Evolutionary conservation across 1,284 basidiomycete genomes (phyloP), one percentile per base, ranked within the genome.

Genomic region (Sporisorium sorghi): DNA sequence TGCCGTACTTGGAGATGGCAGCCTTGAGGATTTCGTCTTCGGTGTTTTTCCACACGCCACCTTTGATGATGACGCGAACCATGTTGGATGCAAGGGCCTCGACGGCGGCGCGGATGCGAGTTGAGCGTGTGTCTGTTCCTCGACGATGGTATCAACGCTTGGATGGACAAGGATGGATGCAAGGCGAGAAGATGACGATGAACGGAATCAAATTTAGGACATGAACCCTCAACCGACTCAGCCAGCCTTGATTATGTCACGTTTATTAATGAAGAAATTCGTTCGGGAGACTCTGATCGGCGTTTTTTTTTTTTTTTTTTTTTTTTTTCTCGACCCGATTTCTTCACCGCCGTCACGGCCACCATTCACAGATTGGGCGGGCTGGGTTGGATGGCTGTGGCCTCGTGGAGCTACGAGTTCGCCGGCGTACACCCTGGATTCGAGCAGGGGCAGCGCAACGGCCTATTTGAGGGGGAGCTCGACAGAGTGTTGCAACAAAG

Each of bases 21-120:
- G 80, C 81, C 63, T 84, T 84, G 50, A 84, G 80, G 23, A 84
- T 84, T 66, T 84, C 83, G 58, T 84, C 83, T 50, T 84, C 83
- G 33, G 82, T 84, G 69, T 84, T 84, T 75, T 84, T 84, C 83
- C 83, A 84, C 15, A 83, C 82, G 46, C 83, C 83, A 39, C 83
- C 83, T 55, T 84, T 84, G 72, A 84, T 82, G 58, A 82, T 73
- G 58, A 84, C 78, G 56, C 83, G 80, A 37, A 79, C 78, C 82
- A 84, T 84, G 44, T 7, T 58, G 60, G 11, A 33, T 17, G 37
- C 9, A 19, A 35, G 33, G 47, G 30, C 24, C 11, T 2, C 3
- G 43, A 19, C 15, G 3, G 17, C 28, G 17, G 23, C 39, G 42
- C n/a, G n/a, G n/a, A n/a, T n/a, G n/a, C n/a, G n/a, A n/a, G n/a